Evolutionary conservation across 345 rosid species (phyloP), one percentile per base, ranked within the genome.

Genomic region (Populus davidiana): DNA sequence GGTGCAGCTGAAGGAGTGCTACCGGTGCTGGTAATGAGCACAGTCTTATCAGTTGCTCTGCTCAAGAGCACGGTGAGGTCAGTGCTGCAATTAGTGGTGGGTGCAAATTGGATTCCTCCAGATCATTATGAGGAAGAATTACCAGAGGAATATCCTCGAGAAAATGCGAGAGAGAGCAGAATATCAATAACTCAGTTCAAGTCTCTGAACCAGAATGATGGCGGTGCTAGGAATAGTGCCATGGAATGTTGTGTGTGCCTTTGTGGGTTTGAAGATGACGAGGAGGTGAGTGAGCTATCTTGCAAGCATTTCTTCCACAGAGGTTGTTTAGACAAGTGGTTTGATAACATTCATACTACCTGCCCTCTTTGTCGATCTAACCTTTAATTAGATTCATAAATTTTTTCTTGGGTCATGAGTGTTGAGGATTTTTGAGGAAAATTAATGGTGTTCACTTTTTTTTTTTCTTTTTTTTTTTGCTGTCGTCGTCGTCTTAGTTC

Each of bases 301-400:
- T 94, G 98, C 90, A 89, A 87, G 89, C 98, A 94, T 85, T 89
- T 87, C 89, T 92, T 91, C 81, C 97, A 92, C 88, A 90, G 78
- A 82, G 80, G 77, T 67, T 92, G 97, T 72, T 68, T 94, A 49
- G 90, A 94, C 76, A 89, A 86, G 71, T 94, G 94, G 98, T 86
- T 94, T 83, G 80, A 83, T 67, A 89, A 85, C 75, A 80, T 80
- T 17, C 93, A 85, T 43, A 77, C 36, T 44, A 88, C 93, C 11
- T 94, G 97, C 69, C 98, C 97, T 78, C 88, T 94, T 11, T 94
- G 97, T 87, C 86, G 96, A 61, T 92, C 96, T 23, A 75, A 86
- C 72, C 81, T 74, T 80, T 92, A 81, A 52, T 62, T 74, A 18
- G n/a, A 27, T 21, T 36, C 16, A 7, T 36, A 50, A 8, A 65